Percentiles rank a stretch among this genome's conserved stretches.
Evolutionary conservation across 805 yeast genomes (phyloP).

Genomic region (Citeromyces nyonsensis): DNA sequence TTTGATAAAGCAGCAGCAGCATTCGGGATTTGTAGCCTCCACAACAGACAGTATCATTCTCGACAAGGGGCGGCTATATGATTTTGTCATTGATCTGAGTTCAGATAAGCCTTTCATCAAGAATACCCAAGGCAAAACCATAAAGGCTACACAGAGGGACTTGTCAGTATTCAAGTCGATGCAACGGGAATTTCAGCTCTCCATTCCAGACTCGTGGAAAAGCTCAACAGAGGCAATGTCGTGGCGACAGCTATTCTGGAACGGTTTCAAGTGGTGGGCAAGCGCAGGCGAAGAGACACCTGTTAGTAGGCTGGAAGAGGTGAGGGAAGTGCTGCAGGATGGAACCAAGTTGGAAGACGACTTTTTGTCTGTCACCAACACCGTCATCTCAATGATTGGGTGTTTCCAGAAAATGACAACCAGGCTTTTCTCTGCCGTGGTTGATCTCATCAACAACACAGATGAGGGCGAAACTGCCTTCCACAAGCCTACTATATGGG

Average conservation of each 20-base stretch:
- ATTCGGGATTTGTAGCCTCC: conserved; percentile 33
- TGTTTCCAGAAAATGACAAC: conserved; percentile 34
- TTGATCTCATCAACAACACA: conserved; percentile 18
- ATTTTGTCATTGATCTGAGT: conserved; percentile 17
- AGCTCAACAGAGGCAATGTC: conserved; percentile 27
- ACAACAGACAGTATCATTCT: conserved; percentile 55
- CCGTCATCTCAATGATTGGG: conserved; percentile 21
- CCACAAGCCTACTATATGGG: conserved; percentile 6
- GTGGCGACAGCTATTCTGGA: conserved; percentile 46
- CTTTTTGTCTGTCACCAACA: conserved; percentile 5
- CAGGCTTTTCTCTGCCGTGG: conserved; percentile 20
- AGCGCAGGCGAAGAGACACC: conserved; percentile 50
- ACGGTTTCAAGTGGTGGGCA: conserved; percentile 79
- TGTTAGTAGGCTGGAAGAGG: conserved; percentile 13
- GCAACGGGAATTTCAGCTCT: conserved; percentile 7
- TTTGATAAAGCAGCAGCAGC: conserved; percentile 5
- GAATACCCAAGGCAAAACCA: conserved; percentile 4
- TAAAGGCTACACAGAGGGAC: conserved; percentile 17
- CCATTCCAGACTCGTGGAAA: conserved; percentile 2
- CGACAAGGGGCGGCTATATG: conserved; percentile 35
- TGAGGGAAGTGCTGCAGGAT: conserved; percentile 21
- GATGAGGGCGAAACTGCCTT: conserved; percentile 5
- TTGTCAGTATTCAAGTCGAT: conserved; percentile 16
- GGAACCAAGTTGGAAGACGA: conserved; percentile 4
- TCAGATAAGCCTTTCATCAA: too few relatives aligned